A percentile compares a stretch with the other conserved stretches of the same genome.
Conservation (phyloP, 2,329 filamentous ascomycete species). For the Fusarium nodosum region DNA sequence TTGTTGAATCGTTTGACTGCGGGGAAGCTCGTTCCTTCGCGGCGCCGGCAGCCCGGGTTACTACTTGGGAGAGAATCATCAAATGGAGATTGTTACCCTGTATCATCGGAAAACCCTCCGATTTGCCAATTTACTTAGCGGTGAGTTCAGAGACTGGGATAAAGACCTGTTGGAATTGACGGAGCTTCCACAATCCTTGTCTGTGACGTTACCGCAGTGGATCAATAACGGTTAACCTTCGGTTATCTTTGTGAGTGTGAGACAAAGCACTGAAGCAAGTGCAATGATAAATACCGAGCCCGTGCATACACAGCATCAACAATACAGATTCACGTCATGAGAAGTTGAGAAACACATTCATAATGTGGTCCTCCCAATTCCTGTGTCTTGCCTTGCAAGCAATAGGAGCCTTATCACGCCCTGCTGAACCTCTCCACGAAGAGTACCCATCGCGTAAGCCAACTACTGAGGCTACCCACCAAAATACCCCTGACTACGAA, state of each 20-base stretch:
- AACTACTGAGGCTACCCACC: not conserved
- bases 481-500: constrained; percentile 7
- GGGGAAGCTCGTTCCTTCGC: constrained; percentile 5
- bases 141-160: constrained; percentile 10
- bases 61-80: not conserved
- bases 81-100: constrained; percentile 3
- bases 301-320: not conserved
- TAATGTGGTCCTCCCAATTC: constrained; percentile 23
- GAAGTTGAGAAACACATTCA: not conserved
- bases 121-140: constrained; percentile 6
- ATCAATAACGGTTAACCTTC: not conserved
- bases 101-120: not conserved
- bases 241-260: not conserved
- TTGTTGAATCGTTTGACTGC: not conserved
- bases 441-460: constrained; percentile 39
- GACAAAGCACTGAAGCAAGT: constrained; percentile 2
- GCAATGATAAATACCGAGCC: constrained; percentile 20
- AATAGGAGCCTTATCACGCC: not conserved
- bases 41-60: not conserved
- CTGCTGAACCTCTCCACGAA: not conserved
- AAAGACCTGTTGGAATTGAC: not conserved
- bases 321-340: not conserved
- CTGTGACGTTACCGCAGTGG: not conserved
- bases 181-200: constrained; percentile 19
- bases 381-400: constrained; percentile 26